A percentile compares a stretch with the other conserved stretches of the same genome.
Conservation (phyloP, 768 basidiomycete genomes). For the Leccinum boreale region DNA sequence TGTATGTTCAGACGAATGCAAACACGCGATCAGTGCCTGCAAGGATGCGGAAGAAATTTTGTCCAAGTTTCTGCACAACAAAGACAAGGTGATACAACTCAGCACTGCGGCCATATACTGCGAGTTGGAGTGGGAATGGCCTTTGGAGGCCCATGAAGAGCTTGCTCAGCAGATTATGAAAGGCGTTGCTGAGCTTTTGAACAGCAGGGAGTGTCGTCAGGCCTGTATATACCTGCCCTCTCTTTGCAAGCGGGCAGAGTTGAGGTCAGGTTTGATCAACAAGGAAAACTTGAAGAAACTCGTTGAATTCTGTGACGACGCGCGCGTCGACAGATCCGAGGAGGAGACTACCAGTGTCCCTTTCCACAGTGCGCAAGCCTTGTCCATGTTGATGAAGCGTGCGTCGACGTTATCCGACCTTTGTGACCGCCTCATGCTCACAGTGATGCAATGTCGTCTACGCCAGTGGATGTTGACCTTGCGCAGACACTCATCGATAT, state of each 20-base stretch:
- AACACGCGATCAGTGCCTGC: not conserved
- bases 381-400: slow-evolving; percentile 26
- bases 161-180: slow-evolving; percentile 1
- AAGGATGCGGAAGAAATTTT: slow-evolving; percentile 7
- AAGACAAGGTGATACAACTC: slow-evolving; percentile 18
- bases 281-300: slow-evolving; percentile 18
- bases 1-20: slow-evolving; percentile 13
- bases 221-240: slow-evolving; percentile 29
- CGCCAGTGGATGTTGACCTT: slow-evolving; percentile 13
- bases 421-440: not conserved
- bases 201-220: slow-evolving; percentile 10
- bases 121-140: slow-evolving; percentile 24
- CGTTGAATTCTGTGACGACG: slow-evolving; percentile 17
- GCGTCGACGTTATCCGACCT: not conserved
- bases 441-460: not conserved
- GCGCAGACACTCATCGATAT: slow-evolving; percentile 15
- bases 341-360: slow-evolving; percentile 18
- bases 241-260: slow-evolving; percentile 20
- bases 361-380: slow-evolving; percentile 26
- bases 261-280: slow-evolving; percentile 13
- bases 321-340: slow-evolving; percentile 1
- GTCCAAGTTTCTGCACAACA: slow-evolving; percentile 12
- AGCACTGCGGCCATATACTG: slow-evolving; percentile 26
- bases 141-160: slow-evolving; percentile 3
- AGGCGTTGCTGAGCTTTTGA: slow-evolving; percentile 18